Evolutionary conservation across 2,329 filamentous ascomycete species (phyloP), one percentile per base, ranked within the genome.

Genomic region (Akanthomyces uredinophilus): DNA sequence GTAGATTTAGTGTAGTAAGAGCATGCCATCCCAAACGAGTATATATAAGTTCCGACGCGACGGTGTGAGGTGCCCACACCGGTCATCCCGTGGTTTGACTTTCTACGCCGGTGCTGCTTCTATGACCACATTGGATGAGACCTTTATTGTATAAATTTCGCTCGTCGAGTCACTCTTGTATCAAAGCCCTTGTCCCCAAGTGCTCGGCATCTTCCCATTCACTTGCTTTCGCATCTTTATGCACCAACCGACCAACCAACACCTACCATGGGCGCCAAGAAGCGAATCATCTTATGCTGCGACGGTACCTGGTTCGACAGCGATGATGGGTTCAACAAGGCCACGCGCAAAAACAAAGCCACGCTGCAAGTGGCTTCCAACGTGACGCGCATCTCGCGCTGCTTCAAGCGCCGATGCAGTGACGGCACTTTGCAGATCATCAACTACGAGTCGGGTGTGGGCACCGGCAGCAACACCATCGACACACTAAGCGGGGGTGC

Each of bases 381-480:
- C 64, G 83, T 87, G 47, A 86, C 84, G 18, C 81, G 83, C 24
- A 82, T 87, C 60, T 81, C 82, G 14, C 79, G 83, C 44, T 83
- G 82, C 61, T 80, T 87, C 67, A 81, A 79, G 65, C 78, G 79
- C 43, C 74, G 70, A 44, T 82, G 80, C 67, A 73, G 69, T 39
- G 81, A 85, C 68, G 81, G 80, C 37, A 79, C 74, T 20, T 75
- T 83, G 47, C 84, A 87, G 69, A 79, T 87, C 65, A 81, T 87
- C 62, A 82, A 80, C 67, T 87, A 87, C 68, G 82, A 86, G 68
- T 82, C 83, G 10, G 85, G 85, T 22, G 83, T 87, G 32, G 85
- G 85, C 18, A 83, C 82, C 3, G 79, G 79, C 1, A 78, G 78
- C 65, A 78, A 77, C 50, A 65, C 76, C 35, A 60, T 83, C n/a